These are phyloP conservation scores for Solanum tacnaense DNA, from an alignment of 257 asterid species.

Conservation along the genomic window DNA sequence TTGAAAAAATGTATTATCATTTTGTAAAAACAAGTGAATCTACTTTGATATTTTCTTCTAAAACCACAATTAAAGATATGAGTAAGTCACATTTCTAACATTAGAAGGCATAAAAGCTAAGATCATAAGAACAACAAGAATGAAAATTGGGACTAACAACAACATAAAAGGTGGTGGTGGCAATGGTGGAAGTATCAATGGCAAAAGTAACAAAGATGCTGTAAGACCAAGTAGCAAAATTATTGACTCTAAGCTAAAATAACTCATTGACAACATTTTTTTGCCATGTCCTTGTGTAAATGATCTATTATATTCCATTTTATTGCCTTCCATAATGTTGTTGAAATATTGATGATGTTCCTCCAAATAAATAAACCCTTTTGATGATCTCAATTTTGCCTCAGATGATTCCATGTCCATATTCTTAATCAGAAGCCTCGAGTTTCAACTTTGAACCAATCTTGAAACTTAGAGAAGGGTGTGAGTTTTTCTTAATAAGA, in stretches of 20 bases:
- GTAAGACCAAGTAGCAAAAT: conserved; percentile 44
- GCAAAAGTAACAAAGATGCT: conserved; percentile 54
- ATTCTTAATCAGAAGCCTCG: neutral
- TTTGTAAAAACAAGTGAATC: neutral
- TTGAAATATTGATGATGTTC: neutral
- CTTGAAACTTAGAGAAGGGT: neutral
- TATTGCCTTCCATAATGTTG: conserved; percentile 8
- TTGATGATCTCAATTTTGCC: neutral
- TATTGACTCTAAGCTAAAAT: conserved; percentile 44
- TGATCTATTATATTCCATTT: neutral
- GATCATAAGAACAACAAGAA: conserved; percentile 44
- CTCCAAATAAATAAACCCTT: neutral
- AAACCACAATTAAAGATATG: conserved; percentile 3
- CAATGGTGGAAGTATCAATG: conserved; percentile 59
- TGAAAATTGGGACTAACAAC: conserved; percentile 51
- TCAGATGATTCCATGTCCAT: neutral
- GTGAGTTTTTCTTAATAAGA: neutral
- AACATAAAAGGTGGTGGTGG: conserved; percentile 85
- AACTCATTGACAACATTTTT: conserved; percentile 16
- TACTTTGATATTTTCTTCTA: neutral
- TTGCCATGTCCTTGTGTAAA: conserved; percentile 13
- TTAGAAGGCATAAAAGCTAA: conserved; percentile 66
- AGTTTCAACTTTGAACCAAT: neutral
- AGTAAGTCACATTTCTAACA: neutral
- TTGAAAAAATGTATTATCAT: neutral